Evolutionary conservation across 805 yeast genomes (phyloP), one percentile per base, ranked within the genome.

Genomic region (Candida dendrica): DNA sequence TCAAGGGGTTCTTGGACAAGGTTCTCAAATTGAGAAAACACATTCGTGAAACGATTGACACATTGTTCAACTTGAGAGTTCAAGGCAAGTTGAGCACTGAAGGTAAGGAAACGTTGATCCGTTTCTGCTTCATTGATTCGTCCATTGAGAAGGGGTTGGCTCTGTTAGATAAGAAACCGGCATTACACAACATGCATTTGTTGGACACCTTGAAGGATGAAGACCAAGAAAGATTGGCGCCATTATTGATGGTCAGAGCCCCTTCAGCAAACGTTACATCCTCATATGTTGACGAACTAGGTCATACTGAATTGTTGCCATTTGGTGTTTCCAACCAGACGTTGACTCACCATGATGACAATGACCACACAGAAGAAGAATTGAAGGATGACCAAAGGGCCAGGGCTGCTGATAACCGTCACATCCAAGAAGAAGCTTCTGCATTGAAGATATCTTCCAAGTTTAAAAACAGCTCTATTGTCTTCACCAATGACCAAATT

Each of bases 31-130:
- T 74, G 6, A 66, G 74, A 40, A 46, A 51, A 0, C 60, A 64
- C 32, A 64, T 81, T 29, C 71, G 68, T 32, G 66, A 68, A 26
- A 66, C 79, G 2, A 72, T 78, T 37, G 70, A 71, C 32, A 84
- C 80, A 44, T 63, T 88, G 41, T 74, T 81, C 53, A 68, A 68
- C 35, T 60, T 82, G 38, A 80, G 84, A 55, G 58, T 72, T 15
- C 68, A 72, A 39, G 75, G 74, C 17, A 68, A 73, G 46, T 66
- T 87, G 47, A 78, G 70, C 40, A 54, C 77, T 2, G 87, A 83
- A 48, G 95, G 95, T 16, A 85, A 85, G 58, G 95, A 88, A 59
- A 72, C 88, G 1, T 64, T 87, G 35, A 73, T 88, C 17, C 69
- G 90, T 47, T 68, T 87, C 43, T 76, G 86, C 41, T 79, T 79